phyloP scores from a whole-genome alignment of 106 monocot genomes.

The Alisma plantagoaquatica region DNA sequence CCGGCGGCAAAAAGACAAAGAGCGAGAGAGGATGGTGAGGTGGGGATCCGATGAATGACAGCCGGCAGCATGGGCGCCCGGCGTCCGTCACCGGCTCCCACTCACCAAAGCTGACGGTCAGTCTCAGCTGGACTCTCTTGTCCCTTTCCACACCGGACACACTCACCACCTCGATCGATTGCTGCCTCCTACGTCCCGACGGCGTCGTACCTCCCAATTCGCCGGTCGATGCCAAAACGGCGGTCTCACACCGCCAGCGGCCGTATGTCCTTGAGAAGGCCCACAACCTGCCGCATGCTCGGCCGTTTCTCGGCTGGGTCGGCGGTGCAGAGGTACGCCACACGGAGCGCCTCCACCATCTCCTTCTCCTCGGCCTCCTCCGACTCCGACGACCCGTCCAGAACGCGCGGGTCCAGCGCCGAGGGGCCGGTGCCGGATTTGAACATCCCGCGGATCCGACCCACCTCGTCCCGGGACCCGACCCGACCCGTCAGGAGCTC shows the following conservation, averaged over 20 bases:
- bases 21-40: neutral
- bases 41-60: neutral
- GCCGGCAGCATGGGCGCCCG: too few relatives aligned
- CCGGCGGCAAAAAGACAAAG: too few relatives aligned
- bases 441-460: conserved; percentile 33
- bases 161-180: too few relatives aligned
- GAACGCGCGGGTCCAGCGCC: neutral
- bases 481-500: conserved; percentile 64
- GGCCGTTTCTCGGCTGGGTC: conserved; percentile 50
- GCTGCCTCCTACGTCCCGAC: too few relatives aligned
- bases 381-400: conserved; percentile 14
- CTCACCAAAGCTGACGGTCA: neutral
- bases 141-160: neutral
- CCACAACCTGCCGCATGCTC: conserved; percentile 79
- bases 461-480: conserved; percentile 18
- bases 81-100: neutral
- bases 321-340: conserved; percentile 74
- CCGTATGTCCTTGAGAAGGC: conserved; percentile 62
- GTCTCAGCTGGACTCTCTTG: neutral
- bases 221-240: too few relatives aligned
- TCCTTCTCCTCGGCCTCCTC: conserved; percentile 41
- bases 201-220: too few relatives aligned
- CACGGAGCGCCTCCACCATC: conserved; percentile 45
- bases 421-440: conserved; percentile 16
- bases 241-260: conserved; percentile 8